These are phyloP conservation scores for Cyclotella sp. DNA, from an alignment of 108 stramenopile genomes.

Conservation along the genomic window DNA sequence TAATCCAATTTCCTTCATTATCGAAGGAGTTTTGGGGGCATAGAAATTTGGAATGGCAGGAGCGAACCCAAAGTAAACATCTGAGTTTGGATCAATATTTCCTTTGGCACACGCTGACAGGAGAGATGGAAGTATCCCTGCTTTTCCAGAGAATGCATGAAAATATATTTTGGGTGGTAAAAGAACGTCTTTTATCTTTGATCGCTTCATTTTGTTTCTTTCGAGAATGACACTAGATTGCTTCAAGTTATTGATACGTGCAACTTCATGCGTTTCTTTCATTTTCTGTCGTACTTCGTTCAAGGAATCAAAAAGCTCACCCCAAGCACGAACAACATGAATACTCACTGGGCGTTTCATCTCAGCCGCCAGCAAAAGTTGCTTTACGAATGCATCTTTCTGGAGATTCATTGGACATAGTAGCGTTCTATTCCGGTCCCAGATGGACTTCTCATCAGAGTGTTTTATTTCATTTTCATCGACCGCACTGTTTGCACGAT, in stretches of 20 bases:
- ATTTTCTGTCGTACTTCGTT: conserved; percentile 27
- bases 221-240: background rate
- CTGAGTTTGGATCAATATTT: conserved; percentile 26
- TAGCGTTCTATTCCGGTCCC: conserved; percentile 58
- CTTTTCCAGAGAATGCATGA: conserved; percentile 90
- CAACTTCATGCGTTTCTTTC: conserved; percentile 19
- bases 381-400: conserved; percentile 65
- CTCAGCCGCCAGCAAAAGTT: conserved; percentile 68
- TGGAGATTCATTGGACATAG: conserved; percentile 69
- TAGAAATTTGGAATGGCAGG: conserved; percentile 71
- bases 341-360: conserved; percentile 78
- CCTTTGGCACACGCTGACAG: conserved; percentile 57
- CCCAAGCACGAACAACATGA: conserved; percentile 82
- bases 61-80: conserved; percentile 86
- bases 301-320: conserved; percentile 63
- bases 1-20: conserved; percentile 76
- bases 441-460: conserved; percentile 29
- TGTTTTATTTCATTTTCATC: background rate
- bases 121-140: conserved; percentile 66
- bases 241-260: background rate
- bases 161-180: conserved; percentile 86
- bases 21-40: conserved; percentile 69
- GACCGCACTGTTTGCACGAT: background rate
- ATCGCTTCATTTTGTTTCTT: conserved; percentile 8
- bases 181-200: conserved; percentile 12